Conservation (phyloP, 768 basidiomycete genomes). For the Leccinum disarticulatum region DNA sequence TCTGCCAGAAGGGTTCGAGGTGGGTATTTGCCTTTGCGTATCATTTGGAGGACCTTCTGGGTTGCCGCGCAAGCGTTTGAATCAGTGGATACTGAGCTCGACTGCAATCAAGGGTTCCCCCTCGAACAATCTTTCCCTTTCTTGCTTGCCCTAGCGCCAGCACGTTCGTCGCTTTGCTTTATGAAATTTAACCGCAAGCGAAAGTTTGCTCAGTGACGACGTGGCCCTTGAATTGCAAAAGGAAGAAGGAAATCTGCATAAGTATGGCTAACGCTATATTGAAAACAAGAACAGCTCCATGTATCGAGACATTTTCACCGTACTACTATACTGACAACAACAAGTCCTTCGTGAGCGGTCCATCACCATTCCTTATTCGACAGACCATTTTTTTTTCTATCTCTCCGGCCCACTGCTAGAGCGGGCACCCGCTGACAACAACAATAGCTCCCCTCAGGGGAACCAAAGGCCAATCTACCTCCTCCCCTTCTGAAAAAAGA, state of each 20-base stretch:
- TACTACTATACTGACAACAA: constrained; percentile 12
- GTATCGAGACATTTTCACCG: constrained; percentile 19
- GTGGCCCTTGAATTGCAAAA: constrained; percentile 14
- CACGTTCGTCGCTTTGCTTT: constrained; percentile 4
- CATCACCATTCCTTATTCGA: constrained; percentile 24
- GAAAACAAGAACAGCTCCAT: constrained; percentile 26
- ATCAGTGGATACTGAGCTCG: constrained; percentile 1
- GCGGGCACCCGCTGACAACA: constrained; percentile 29
- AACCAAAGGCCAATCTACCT: constrained; percentile 15
- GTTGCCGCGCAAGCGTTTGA: not conserved
- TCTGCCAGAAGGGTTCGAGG: not conserved
- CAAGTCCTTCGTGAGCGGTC: constrained; percentile 29
- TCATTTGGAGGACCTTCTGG: not conserved
- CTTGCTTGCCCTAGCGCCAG: constrained; percentile 16
- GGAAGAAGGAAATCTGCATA: constrained; percentile 15
- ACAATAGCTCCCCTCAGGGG: constrained; percentile 25
- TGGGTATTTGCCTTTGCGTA: not conserved
- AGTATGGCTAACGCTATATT: constrained; percentile 13
- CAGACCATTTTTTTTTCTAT: constrained; percentile 21
- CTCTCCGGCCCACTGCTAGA: constrained; percentile 34
- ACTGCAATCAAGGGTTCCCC: constrained; percentile 22
- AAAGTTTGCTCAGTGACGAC: not conserved
- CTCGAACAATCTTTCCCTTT: constrained; percentile 1
- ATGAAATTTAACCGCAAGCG: constrained; percentile 1
- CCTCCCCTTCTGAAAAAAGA: constrained; percentile 10